These are phyloP conservation scores for Paramecium sexaurelia DNA, from an alignment of 73 alveolate genomes.

Conservation along the genomic window DNA sequence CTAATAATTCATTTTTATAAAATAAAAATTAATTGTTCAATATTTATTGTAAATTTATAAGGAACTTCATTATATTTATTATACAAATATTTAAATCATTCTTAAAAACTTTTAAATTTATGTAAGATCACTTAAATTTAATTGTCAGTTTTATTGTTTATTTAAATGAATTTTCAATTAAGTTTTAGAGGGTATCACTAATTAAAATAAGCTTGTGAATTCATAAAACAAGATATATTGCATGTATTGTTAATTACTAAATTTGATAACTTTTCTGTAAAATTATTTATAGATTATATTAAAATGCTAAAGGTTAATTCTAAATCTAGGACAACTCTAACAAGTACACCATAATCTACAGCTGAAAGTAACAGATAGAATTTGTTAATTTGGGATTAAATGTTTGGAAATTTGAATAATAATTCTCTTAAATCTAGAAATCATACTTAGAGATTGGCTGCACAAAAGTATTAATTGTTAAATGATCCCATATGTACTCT, in stretches of 20 bases:
- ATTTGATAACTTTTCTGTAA: background rate
- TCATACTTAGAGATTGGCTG: background rate
- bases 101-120: too few relatives aligned
- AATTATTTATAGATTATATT: background rate
- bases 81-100: too few relatives aligned
- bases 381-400: background rate
- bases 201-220: too few relatives aligned
- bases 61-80: too few relatives aligned
- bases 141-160: too few relatives aligned
- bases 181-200: too few relatives aligned
- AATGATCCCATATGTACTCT: background rate
- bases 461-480: background rate
- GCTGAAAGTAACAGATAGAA: background rate
- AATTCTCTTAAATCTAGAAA: background rate
- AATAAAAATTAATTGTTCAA: background rate
- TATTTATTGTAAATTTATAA: too few relatives aligned
- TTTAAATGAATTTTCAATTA: too few relatives aligned
- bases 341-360: background rate
- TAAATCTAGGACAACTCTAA: constrained; percentile 5
- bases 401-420: constrained; percentile 15
- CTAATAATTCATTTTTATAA: background rate
- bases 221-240: background rate
- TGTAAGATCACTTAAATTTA: too few relatives aligned
- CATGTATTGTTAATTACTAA: background rate
- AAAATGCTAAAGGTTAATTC: background rate